These are phyloP conservation scores for Malassezia sympodialis DNA, from an alignment of 1,284 basidiomycete genomes.

Conservation along the genomic window DNA sequence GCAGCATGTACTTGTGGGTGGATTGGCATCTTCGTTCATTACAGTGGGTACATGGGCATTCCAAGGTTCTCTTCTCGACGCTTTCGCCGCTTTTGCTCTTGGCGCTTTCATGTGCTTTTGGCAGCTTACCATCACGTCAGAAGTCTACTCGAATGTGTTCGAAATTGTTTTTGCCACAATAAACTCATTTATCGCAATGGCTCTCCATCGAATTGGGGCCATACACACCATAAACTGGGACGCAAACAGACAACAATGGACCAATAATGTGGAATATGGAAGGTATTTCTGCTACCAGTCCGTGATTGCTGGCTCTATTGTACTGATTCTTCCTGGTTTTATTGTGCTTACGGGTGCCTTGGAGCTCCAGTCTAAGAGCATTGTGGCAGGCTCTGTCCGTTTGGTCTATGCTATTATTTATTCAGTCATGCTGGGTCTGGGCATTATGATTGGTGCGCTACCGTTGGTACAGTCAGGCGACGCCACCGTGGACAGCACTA, in stretches of 20 bases:
- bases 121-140: conserved; percentile 49
- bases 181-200: conserved; percentile 62
- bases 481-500: neutral
- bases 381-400: conserved; percentile 57
- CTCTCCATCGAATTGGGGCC: conserved; percentile 20
- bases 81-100: conserved; percentile 63
- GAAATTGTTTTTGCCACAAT: conserved; percentile 76
- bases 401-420: conserved; percentile 73
- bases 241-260: neutral
- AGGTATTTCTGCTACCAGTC: conserved; percentile 71
- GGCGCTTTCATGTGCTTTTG: conserved; percentile 59
- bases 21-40: conserved; percentile 70
- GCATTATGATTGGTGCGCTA: conserved; percentile 34
- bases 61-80: conserved; percentile 69
- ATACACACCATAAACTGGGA: conserved; percentile 18
- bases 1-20: conserved; percentile 65
- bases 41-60: conserved; percentile 49
- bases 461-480: neutral
- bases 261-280: conserved; percentile 48
- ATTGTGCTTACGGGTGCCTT: conserved; percentile 59
- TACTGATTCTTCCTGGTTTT: conserved; percentile 68
- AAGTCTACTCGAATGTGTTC: conserved; percentile 74
- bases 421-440: conserved; percentile 49
- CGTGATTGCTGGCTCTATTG: conserved; percentile 70
- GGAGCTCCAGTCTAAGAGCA: conserved; percentile 55